Evolutionary conservation across 2,329 filamentous ascomycete species (phyloP).

Genomic region (Trichoderma sp.): DNA sequence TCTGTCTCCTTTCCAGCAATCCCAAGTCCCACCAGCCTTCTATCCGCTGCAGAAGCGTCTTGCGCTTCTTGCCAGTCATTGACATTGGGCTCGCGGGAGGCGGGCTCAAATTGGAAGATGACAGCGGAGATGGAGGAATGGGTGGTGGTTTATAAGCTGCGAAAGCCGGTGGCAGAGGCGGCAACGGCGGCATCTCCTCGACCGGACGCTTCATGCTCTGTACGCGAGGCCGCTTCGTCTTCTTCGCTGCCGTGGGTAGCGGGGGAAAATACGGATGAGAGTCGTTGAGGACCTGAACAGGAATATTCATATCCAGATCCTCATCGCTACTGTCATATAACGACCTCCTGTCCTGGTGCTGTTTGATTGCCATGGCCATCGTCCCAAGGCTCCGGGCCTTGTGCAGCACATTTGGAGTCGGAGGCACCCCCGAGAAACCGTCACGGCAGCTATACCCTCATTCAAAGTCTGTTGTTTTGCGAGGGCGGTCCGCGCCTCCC

Average conservation of each 20-base stretch:
- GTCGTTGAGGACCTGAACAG: constrained; percentile 26
- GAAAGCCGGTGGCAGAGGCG: constrained; percentile 32
- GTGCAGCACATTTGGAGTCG: constrained; percentile 29
- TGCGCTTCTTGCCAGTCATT: constrained; percentile 40
- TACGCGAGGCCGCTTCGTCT: constrained; percentile 30
- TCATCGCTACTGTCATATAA: constrained; percentile 30
- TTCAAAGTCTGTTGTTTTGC: constrained; percentile 50
- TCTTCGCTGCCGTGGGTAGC: constrained; percentile 41
- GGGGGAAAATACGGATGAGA: constrained; percentile 38
- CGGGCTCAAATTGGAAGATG: constrained; percentile 25
- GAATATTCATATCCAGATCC: constrained; percentile 34
- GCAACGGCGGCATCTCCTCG: constrained; percentile 35
- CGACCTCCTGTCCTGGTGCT: constrained; percentile 34
- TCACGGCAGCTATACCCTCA: constrained; percentile 55
- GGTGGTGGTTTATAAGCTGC: constrained; percentile 29
- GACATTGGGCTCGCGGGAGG: constrained; percentile 26
- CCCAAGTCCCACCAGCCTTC: constrained; percentile 60
- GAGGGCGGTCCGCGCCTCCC: constrained; percentile 36
- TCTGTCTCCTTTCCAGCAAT: constrained; percentile 49
- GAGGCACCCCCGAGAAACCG: constrained; percentile 31
- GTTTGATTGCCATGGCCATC: constrained; percentile 37
- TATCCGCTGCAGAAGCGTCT: constrained; percentile 50
- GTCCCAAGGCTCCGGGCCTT: constrained; percentile 42
- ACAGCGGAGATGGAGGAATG: constrained; percentile 22
- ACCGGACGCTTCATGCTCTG: constrained; percentile 34